These are phyloP conservation scores for Pleurotus salmoneostramineus DNA, from an alignment of 768 basidiomycete species.

Conservation along the genomic window DNA sequence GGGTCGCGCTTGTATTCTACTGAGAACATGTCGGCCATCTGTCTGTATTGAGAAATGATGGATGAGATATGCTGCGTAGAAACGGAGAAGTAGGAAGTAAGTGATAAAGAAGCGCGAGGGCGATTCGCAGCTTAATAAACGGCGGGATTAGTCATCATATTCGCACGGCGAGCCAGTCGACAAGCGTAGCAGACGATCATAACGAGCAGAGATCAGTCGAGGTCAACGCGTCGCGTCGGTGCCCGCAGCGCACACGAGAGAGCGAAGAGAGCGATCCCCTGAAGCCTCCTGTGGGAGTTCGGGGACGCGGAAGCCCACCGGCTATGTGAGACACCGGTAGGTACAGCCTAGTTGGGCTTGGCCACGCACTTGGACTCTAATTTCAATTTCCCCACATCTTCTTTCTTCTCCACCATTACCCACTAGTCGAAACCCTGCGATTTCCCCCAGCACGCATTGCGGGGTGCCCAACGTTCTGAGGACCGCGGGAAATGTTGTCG, in stretches of 20 bases:
- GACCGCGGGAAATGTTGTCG: background rate
- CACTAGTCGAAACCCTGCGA: background rate
- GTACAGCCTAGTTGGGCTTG: background rate
- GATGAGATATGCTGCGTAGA: background rate
- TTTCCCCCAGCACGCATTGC: background rate
- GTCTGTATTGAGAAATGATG: background rate
- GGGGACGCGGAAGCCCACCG: background rate
- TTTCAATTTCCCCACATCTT: background rate
- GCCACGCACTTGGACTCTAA: background rate
- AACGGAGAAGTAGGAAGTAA: background rate
- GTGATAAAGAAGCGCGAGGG: background rate
- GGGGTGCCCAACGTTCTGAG: background rate
- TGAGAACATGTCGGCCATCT: background rate
- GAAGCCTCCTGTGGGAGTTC: background rate
- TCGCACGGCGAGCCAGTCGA: background rate
- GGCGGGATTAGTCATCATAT: background rate
- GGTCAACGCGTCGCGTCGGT: too few relatives aligned
- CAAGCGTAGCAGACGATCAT: too few relatives aligned
- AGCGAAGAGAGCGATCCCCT: background rate
- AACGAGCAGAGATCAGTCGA: too few relatives aligned
- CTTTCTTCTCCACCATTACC: background rate
- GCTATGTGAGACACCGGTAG: background rate
- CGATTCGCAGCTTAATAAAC: background rate
- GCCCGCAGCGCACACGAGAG: too few relatives aligned
- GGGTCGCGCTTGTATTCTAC: slow-evolving; percentile 4